Evolutionary conservation across 2,329 filamentous ascomycete species (phyloP), one percentile per base, ranked within the genome.

Genomic region (Herpotrichia juniperi): DNA sequence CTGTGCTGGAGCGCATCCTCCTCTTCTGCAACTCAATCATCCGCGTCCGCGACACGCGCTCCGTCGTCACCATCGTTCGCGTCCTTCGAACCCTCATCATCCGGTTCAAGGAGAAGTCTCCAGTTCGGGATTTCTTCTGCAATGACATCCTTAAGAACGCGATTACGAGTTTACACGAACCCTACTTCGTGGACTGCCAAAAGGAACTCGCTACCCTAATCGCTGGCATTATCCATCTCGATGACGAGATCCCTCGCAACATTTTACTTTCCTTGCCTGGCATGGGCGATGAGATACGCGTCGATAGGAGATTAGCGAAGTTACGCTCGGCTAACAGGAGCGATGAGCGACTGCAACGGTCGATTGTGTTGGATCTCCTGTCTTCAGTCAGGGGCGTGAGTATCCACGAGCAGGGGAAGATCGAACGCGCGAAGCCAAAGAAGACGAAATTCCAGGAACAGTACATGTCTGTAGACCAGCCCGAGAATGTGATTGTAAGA

Each of bases 101-200:
- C 1, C 90, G 93, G 55, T 97, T 97, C 68, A 74, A 76, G 34
- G 74, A 79, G 40, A 66, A 75, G 61, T 54, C 77, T 73, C 56
- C 74, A 7, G 88, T 97, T 56, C 87, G 93, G 46, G 91, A 96
- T 67, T 99, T 93, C 73, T 93, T 97, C 67, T 91, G 87, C 46
- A 86, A 87, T 4, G 90, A 96, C 60, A 91, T 97, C 2, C 83
- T 99, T 44, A 91, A 93, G 76, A 91, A 92, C 0, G 93, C 90
- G 66, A 90, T 97, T 69, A 90, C 88, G 1, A 96, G 90, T 1
- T 85, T 99, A 45, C 90, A 97, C 74, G 94, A 99, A 61, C 88
- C 91, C 0, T 97, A 97, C 74, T 99, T 97, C 74, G 93, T 97
- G 28, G 94, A 99, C 62, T 85, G 96, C 56, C 94, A 99, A 67